These are phyloP conservation scores for Spathaspora girioi DNA, from an alignment of 805 yeast genomes.

Conservation along the genomic window DNA sequence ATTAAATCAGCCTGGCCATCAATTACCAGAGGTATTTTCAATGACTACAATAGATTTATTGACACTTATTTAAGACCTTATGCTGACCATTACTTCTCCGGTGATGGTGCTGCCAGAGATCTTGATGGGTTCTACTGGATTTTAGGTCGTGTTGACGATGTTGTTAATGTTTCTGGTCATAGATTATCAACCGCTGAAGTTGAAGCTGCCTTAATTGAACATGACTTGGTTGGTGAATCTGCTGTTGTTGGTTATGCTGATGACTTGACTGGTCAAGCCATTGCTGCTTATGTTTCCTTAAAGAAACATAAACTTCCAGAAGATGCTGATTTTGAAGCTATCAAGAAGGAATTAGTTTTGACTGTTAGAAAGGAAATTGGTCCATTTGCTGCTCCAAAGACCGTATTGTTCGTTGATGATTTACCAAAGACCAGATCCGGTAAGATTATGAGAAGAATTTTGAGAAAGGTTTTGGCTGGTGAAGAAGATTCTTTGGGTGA, in stretches of 20 bases:
- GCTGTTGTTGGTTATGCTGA: slow-evolving; percentile 97
- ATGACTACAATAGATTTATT: slow-evolving; percentile 78
- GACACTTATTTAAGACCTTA: slow-evolving; percentile 93
- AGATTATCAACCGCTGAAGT: slow-evolving; percentile 98
- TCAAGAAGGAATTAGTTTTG: slow-evolving; percentile 72
- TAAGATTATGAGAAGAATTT: slow-evolving; percentile 96
- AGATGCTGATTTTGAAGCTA: slow-evolving; percentile 48
- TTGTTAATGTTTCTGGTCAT: slow-evolving; percentile 96
- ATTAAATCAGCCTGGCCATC: slow-evolving; percentile 94
- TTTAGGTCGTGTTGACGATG: slow-evolving; percentile 97
- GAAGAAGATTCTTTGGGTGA: slow-evolving; percentile 95
- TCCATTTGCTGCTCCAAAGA: slow-evolving; percentile 94
- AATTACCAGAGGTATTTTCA: slow-evolving; percentile 95
- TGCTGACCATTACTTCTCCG: slow-evolving; percentile 92
- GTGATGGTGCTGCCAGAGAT: slow-evolving; percentile 98
- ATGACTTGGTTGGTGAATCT: slow-evolving; percentile 78
- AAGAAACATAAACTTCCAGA: slow-evolving; percentile 47
- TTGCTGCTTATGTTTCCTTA: slow-evolving; percentile 88
- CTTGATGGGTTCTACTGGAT: slow-evolving; percentile 97
- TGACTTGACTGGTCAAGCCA: slow-evolving; percentile 97
- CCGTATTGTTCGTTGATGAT: slow-evolving; percentile 78
- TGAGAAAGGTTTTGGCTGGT: slow-evolving; percentile 88
- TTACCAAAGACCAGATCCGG: slow-evolving; percentile 98
- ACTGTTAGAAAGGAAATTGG: slow-evolving; percentile 92
- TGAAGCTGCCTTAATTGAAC: slow-evolving; percentile 84